Conservation (phyloP, 306 rosid species). For the Gynostemma pentaphyllum region DNA sequence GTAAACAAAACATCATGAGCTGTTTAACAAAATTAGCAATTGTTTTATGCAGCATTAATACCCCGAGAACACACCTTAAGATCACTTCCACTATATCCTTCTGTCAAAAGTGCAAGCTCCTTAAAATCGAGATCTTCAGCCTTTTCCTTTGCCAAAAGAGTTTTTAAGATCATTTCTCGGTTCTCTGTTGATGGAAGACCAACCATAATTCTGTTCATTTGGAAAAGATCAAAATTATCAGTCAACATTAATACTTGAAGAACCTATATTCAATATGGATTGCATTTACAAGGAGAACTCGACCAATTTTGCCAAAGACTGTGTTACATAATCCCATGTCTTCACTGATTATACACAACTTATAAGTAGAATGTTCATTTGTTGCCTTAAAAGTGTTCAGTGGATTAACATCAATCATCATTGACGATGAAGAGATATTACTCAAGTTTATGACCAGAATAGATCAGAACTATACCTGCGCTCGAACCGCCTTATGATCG, state of each 20-base stretch:
- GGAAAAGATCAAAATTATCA: neutral
- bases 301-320: neutral
- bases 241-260: neutral
- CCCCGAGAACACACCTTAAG: conserved; percentile 52
- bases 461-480: conserved; percentile 30
- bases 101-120: conserved; percentile 55
- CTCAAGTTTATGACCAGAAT: neutral
- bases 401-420: too few species aligned
- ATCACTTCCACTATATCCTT: conserved; percentile 90
- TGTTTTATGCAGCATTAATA: neutral
- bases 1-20: conserved; percentile 15
- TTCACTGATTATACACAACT: neutral
- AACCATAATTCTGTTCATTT: conserved; percentile 52
- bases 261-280: neutral
- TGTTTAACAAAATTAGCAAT: neutral
- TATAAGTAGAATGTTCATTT: too few species aligned
- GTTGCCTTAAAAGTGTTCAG: too few species aligned
- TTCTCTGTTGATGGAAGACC: conserved; percentile 55
- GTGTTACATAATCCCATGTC: neutral
- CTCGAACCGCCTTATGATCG: conserved; percentile 56
- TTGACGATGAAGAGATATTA: neutral
- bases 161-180: conserved; percentile 53
- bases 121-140: conserved; percentile 43
- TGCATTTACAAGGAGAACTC: neutral
- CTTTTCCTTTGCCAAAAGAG: conserved; percentile 45